A percentile compares a stretch with the other conserved stretches of the same genome.
Evolutionary conservation across 495 filamentous ascomycete species (phyloP).

Genomic region (Penicillium simplicissimum): DNA sequence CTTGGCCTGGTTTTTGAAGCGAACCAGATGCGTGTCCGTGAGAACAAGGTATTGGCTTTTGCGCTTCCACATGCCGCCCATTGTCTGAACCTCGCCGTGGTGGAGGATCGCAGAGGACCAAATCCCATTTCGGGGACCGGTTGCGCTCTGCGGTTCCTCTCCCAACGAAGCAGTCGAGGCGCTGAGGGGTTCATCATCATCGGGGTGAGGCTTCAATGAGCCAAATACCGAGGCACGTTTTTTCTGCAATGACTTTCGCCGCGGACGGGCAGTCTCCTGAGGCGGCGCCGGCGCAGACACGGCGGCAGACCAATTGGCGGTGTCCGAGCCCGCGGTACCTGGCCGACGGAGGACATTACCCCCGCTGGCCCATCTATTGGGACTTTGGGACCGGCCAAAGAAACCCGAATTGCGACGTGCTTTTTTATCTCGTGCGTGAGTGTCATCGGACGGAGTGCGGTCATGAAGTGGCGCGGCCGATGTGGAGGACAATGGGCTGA

Average conservation of each 20-base stretch:
- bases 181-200: conserved; percentile 50
- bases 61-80: conserved; percentile 76
- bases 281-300: conserved; percentile 25
- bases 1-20: conserved; percentile 74
- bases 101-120: conserved; percentile 55
- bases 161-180: conserved; percentile 37
- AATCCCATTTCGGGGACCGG: conserved; percentile 35
- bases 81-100: conserved; percentile 78
- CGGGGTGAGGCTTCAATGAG: conserved; percentile 55
- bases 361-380: conserved; percentile 18
- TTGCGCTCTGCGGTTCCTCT: conserved; percentile 31
- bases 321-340: conserved; percentile 34
- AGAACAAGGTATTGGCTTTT: conserved; percentile 91
- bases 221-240: conserved; percentile 58
- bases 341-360: conserved; percentile 33
- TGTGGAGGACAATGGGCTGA: conserved; percentile 35
- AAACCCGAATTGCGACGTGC: conserved; percentile 48
- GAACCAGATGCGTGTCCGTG: conserved; percentile 78
- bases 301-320: conserved; percentile 24
- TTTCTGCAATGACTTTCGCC: conserved; percentile 50
- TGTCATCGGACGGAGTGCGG: conserved; percentile 44
- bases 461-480: conserved; percentile 30
- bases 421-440: conserved; percentile 38
- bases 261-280: conserved; percentile 34
- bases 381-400: conserved; percentile 38